A percentile compares a stretch with the other conserved stretches of the same genome.
phyloP scores from a whole-genome alignment of 441 rosid species.

The Metrosideros polymorpha region DNA sequence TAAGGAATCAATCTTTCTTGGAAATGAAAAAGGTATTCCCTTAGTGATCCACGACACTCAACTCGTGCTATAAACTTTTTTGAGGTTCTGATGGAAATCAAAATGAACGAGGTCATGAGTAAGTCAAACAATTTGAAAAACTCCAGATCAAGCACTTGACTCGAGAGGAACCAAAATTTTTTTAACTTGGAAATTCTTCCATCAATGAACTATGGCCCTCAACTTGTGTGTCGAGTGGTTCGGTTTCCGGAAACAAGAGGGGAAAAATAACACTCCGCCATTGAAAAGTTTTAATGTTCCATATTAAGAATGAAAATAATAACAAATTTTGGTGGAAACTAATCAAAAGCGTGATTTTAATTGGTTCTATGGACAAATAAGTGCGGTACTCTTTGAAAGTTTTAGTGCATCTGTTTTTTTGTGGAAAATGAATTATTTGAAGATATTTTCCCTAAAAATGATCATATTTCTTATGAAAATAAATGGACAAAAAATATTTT shows the following conservation, averaged over 20 bases:
- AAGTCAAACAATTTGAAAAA: background rate
- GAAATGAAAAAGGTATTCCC: background rate
- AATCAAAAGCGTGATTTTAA: background rate
- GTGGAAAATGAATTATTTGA: too few relatives aligned
- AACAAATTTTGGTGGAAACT: background rate
- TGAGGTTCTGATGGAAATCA: background rate
- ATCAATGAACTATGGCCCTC: too few relatives aligned
- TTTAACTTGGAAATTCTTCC: background rate
- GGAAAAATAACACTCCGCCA: background rate
- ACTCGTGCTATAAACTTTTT: accelerated
- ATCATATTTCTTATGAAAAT: too few relatives aligned
- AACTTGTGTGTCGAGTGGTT: too few relatives aligned
- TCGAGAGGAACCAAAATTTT: accelerated
- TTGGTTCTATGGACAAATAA: background rate
- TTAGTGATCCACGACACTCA: accelerated
- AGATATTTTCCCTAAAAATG: too few relatives aligned
- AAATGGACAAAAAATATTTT: background rate
- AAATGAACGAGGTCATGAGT: background rate
- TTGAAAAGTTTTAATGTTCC: accelerated
- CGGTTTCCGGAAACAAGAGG: too few relatives aligned
- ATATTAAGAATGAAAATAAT: accelerated
- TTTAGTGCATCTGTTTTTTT: accelerated
- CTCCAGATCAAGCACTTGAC: background rate
- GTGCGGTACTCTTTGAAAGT: accelerated
- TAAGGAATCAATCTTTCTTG: background rate